Evolutionary conservation across 192 early-diverging fungal species (phyloP), one percentile per base, ranked within the genome.

Genomic region (Coemansia brasiliensis): DNA sequence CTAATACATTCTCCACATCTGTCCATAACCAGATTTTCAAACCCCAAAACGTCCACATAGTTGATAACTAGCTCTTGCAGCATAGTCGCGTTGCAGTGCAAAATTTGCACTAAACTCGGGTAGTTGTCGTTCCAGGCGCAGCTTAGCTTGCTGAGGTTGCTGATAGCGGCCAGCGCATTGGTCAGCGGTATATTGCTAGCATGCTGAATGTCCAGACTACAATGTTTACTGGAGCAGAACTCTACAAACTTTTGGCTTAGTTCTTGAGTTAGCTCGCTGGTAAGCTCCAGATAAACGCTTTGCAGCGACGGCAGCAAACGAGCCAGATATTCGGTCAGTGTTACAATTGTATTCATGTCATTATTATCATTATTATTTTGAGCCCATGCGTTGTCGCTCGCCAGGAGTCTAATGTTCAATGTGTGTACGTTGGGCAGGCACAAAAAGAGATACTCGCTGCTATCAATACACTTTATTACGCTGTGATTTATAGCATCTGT

Each of bases 111-210:
- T 15, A 37, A 3, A 0, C 16, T 17, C 13, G 9, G 2, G 37
- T 39, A 24, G 35, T 39, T 53, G 52, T 39, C 35, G n/a, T 21
- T 21, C 52, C 52, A 53, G 37, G 35, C 4, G 37, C 52, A 53
- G 12, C 7, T 4, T 16, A 53, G 52, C 52, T 22, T 53, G 8
- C 35, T n/a, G 10, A 53, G 27, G 52, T 39, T 53, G 35, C 13
- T 18, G 13, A 53, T 4, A 10, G 17, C 4, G 13, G 3, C 3
- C 16, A 24, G 12, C 2, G 25, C 17, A 8, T 51, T 18, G n/a
- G 17, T 16, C 15, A 29, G 15, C 16, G 32, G 24, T 35, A 51
- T 51, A 16, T 9, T 37, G 49, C 18, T 16, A 2, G 18, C 49
- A 4, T 51, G 25, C 49, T 35, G 49, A 17, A 51, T 35, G 24